These are phyloP conservation scores for Leccinum subrobustum DNA, from an alignment of 1,284 basidiomycete genomes.

Conservation along the genomic window DNA sequence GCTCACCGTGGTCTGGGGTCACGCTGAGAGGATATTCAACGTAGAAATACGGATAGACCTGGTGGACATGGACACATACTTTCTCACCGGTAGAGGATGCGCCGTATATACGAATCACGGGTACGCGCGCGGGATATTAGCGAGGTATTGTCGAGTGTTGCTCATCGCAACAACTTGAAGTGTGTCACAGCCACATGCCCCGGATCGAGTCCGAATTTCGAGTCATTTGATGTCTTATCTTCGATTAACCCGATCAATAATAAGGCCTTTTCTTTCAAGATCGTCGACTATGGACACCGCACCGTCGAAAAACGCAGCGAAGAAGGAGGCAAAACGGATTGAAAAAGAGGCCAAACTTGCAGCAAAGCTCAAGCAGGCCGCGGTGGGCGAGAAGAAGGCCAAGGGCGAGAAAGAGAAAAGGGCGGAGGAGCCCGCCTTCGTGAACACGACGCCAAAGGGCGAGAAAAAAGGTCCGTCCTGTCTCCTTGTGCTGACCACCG, in stretches of 20 bases:
- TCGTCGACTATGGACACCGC: background rate
- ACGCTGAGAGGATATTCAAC: constrained; percentile 66
- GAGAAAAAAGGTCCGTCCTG: constrained; percentile 80
- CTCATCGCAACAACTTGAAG: too few relatives aligned
- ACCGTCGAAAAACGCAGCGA: constrained; percentile 38
- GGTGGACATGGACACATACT: constrained; percentile 88
- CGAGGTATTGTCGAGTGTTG: constrained; percentile 55
- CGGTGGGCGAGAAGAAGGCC: constrained; percentile 58
- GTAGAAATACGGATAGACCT: constrained; percentile 82
- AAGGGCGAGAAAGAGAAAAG: constrained; percentile 77
- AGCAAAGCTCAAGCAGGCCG: constrained; percentile 66
- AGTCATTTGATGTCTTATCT: too few relatives aligned
- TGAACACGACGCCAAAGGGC: constrained; percentile 84
- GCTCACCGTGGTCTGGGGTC: constrained; percentile 47
- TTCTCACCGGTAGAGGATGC: constrained; percentile 77
- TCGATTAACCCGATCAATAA: too few relatives aligned
- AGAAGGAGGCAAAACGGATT: constrained; percentile 72
- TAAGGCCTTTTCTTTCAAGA: background rate
- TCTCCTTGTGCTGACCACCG: background rate
- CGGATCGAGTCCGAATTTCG: too few relatives aligned
- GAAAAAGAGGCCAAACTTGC: constrained; percentile 81
- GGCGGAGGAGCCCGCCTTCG: constrained; percentile 69
- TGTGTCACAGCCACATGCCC: too few relatives aligned
- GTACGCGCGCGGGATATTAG: constrained; percentile 60
- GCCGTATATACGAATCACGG: constrained; percentile 87